Evolutionary conservation across 2,329 filamentous ascomycete species (phyloP).

Genomic region (Xylaria digitata): DNA sequence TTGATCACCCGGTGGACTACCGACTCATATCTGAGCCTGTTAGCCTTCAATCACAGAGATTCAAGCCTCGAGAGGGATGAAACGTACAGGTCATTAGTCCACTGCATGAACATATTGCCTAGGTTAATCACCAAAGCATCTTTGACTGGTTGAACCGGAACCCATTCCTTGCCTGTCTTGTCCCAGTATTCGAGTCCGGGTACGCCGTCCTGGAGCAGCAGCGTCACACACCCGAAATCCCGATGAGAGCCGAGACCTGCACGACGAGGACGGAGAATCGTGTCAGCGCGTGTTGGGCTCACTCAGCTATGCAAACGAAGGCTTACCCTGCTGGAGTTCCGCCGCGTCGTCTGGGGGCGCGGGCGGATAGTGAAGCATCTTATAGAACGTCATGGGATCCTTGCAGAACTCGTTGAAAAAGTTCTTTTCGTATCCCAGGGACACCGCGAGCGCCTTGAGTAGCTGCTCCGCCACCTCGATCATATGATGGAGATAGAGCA

Average conservation of each 20-base stretch:
- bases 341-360: constrained; percentile 47
- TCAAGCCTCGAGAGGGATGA: constrained; percentile 37
- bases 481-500: constrained; percentile 56
- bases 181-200: constrained; percentile 65
- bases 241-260: constrained; percentile 60
- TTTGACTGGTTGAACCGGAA: constrained; percentile 32
- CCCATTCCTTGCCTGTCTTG: constrained; percentile 18
- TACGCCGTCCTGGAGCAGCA: constrained; percentile 63
- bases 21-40: no score
- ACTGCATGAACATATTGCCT: constrained; percentile 61
- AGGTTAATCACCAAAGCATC: constrained; percentile 64
- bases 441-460: constrained; percentile 49
- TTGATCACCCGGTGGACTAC: constrained; percentile 66
- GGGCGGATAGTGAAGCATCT: constrained; percentile 63
- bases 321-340: constrained; percentile 16
- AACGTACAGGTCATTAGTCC: constrained; percentile 65
- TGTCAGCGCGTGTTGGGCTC: no score
- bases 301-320: no score
- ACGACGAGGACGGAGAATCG: not conserved
- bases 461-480: constrained; percentile 52
- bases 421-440: constrained; percentile 55
- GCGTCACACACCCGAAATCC: constrained; percentile 67
- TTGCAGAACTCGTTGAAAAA: constrained; percentile 58
- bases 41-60: no score
- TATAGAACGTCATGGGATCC: constrained; percentile 57